These are phyloP conservation scores for Oryza coarctata DNA, from an alignment of 176 grass and related monocot genomes.

Conservation along the genomic window DNA sequence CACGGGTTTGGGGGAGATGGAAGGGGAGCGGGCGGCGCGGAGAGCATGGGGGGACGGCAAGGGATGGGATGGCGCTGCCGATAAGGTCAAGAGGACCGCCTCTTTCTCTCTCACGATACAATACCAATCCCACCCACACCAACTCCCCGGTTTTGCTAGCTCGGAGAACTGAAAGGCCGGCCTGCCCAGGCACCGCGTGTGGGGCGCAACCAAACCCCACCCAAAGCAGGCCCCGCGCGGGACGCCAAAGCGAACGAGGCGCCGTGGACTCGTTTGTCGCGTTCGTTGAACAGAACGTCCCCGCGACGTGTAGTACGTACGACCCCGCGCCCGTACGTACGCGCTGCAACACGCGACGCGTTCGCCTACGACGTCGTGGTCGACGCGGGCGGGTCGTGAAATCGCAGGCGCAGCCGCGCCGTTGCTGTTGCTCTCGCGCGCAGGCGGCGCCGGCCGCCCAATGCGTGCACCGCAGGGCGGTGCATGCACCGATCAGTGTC, in stretches of 20 bases:
- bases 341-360: no score
- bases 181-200: not conserved
- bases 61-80: constrained; percentile 51
- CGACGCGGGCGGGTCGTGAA: no score
- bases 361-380: not conserved
- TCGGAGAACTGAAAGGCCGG: not conserved
- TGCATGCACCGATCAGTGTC: not conserved
- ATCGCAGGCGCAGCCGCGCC: no score
- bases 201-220: not conserved
- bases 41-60: constrained; percentile 26
- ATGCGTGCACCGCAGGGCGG: not conserved
- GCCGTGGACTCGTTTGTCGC: constrained; percentile 44
- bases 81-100: constrained; percentile 52
- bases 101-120: not conserved
- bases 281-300: constrained; percentile 19
- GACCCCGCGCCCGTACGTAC: no score
- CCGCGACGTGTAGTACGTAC: no score
- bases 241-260: constrained; percentile 7
- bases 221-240: not conserved
- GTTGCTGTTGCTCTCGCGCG: not conserved
- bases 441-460: not conserved
- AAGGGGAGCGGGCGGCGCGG: constrained; percentile 30
- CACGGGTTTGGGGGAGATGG: not conserved
- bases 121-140: constrained; percentile 52
- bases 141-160: constrained; percentile 37